A percentile compares a stretch with the other conserved stretches of the same genome.
Conservation (phyloP, 345 rosid species). For the Bruguiera parviflora region DNA sequence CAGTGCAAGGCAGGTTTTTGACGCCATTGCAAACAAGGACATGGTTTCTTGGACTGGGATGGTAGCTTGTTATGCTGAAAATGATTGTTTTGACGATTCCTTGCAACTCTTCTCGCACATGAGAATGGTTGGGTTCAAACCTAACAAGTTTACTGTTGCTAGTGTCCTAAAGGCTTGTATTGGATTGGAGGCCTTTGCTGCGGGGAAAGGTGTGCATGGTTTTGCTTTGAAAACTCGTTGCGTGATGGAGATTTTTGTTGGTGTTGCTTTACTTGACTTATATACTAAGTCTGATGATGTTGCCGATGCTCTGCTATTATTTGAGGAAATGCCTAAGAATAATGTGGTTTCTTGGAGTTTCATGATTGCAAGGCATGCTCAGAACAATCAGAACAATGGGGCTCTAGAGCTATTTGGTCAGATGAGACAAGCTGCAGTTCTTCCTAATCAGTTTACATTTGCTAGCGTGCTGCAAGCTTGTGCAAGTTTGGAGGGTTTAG, state of each 20-base stretch:
- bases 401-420: constrained; percentile 57
- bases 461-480: constrained; percentile 73
- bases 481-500: constrained; percentile 42
- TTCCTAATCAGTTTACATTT: constrained; percentile 72
- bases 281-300: constrained; percentile 46
- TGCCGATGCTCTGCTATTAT: constrained; percentile 45
- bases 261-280: constrained; percentile 69
- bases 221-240: constrained; percentile 51
- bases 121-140: constrained; percentile 62
- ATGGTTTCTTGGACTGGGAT: constrained; percentile 87
- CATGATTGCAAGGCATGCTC: constrained; percentile 77
- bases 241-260: constrained; percentile 53
- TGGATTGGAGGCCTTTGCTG: constrained; percentile 46
- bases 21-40: constrained; percentile 58
- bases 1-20: constrained; percentile 54
- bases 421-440: constrained; percentile 59
- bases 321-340: constrained; percentile 66
- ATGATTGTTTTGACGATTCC: constrained; percentile 52
- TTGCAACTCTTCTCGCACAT: constrained; percentile 44
- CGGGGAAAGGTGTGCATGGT: constrained; percentile 68
- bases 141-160: constrained; percentile 58
- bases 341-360: constrained; percentile 90
- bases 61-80: constrained; percentile 68
- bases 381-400: constrained; percentile 42
- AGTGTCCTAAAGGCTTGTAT: constrained; percentile 68